These are phyloP conservation scores for Melanogaster broomeanus DNA, from an alignment of 768 basidiomycete genomes.

Conservation along the genomic window DNA sequence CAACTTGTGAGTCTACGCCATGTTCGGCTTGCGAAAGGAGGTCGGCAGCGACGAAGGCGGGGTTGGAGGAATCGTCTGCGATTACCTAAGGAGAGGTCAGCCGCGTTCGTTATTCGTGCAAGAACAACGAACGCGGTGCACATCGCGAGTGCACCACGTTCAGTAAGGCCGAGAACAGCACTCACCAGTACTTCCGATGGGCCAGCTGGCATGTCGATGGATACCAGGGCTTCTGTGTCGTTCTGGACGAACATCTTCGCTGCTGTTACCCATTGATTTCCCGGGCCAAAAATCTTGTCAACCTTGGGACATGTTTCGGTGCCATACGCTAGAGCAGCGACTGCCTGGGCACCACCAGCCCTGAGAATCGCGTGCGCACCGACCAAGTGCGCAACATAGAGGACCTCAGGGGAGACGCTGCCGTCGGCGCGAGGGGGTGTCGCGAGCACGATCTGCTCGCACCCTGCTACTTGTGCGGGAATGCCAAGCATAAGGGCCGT, in stretches of 20 bases:
- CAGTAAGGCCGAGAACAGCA: slow-evolving; percentile 3
- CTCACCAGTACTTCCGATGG: slow-evolving; percentile 94
- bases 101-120: slow-evolving; percentile 35
- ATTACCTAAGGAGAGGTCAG: slow-evolving; percentile 67
- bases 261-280: slow-evolving; percentile 99
- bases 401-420: slow-evolving; percentile 92
- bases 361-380: slow-evolving; percentile 90
- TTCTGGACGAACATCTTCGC: slow-evolving; percentile 99
- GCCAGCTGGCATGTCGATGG: slow-evolving; percentile 99
- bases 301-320: slow-evolving; percentile 95
- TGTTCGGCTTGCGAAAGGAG: slow-evolving; percentile 98
- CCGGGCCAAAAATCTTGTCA: slow-evolving; percentile 99
- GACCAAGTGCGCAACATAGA: slow-evolving; percentile 92
- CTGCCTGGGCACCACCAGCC: slow-evolving; percentile 95
- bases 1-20: slow-evolving; percentile 97
- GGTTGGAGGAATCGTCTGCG: slow-evolving; percentile 83
- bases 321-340: slow-evolving; percentile 96
- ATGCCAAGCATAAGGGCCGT: slow-evolving; percentile 98
- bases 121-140: slow-evolving; percentile 44
- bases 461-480: slow-evolving; percentile 96
- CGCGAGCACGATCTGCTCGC: slow-evolving; percentile 87
- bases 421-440: slow-evolving; percentile 96
- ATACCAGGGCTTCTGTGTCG: slow-evolving; percentile 93
- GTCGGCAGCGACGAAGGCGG: slow-evolving; percentile 94
- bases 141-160: slow-evolving; percentile 70